Evolutionary conservation across 2,329 filamentous ascomycete genomes (phyloP), one percentile per base, ranked within the genome.

Genomic region (Sporothrix protearum): DNA sequence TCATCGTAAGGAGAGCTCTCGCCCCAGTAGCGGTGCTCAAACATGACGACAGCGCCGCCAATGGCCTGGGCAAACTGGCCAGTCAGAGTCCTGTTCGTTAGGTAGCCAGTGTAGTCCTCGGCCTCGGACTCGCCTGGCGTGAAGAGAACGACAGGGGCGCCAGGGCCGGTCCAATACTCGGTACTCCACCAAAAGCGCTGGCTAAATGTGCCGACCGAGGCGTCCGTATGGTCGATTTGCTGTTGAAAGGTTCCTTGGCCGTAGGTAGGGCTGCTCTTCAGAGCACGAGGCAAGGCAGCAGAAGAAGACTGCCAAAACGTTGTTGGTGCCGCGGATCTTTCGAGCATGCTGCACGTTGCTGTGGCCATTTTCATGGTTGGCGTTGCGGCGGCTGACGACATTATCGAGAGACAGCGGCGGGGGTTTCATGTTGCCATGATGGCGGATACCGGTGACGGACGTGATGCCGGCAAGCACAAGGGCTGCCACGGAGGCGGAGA

Each of bases 1-100:
- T 71, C 72, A 25, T 76, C 73, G 63, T 76, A 82, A 0, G 82
- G 81, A 22, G 79, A 81, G 47, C 81, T 82, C 61, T 77, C 73
- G 59, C 82, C 82, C 80, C 81, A 83, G 78, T 83, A 83, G 45
- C 82, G 78, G 75, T 83, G 82, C 77, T 83, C 82, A 47, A 83
- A 51, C 63, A 83, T 73, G 47, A 83, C 75, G 3, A 82, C 79
- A 8, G 82, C 81, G 49, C 78, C 82, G 68, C 81, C 81, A 19
- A 81, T 77, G 68, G 79, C 78, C 74, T 82, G 75, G 1, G 81
- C 82, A 69, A 83, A 78, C 45, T 79, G 76, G 36, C 82, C 82
- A 1, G 80, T 77, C 45, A 83, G 70, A 7, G 80, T 80, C 57
- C 77, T 77, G 71, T 86, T 85, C 5, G 81, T 85, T 45, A 89